Percentiles rank a stretch among this genome's conserved stretches.
Conservation (phyloP, 2,329 filamentous ascomycete species). For the Pseudocercospora musae region DNA sequence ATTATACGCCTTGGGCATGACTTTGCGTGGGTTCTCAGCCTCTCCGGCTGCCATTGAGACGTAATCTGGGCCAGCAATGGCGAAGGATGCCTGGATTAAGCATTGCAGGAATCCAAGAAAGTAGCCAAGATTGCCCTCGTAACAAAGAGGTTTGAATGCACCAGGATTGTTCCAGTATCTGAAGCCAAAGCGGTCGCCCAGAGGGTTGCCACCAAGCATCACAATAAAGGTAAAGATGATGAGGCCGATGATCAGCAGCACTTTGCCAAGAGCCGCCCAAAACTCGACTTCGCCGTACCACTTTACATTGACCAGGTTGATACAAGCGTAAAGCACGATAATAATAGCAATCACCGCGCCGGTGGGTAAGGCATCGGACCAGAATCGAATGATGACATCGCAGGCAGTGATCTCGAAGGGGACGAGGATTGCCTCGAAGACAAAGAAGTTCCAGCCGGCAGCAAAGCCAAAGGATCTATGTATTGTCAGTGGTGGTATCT, state of each 20-base stretch:
- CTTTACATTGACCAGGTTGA: slow-evolving; percentile 71
- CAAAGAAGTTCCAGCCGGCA: slow-evolving; percentile 29
- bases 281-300: slow-evolving; percentile 73
- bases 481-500: not conserved
- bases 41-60: slow-evolving; percentile 65
- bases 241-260: slow-evolving; percentile 67
- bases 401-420: slow-evolving; percentile 46
- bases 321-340: slow-evolving; percentile 53
- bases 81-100: slow-evolving; percentile 67
- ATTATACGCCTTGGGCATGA: slow-evolving; percentile 72
- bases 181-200: slow-evolving; percentile 68
- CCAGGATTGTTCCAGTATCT: slow-evolving; percentile 66
- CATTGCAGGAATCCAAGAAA: slow-evolving; percentile 75
- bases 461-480: not conserved
- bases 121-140: slow-evolving; percentile 63
- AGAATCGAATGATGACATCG: slow-evolving; percentile 61
- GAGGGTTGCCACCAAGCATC: slow-evolving; percentile 76
- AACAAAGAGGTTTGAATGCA: slow-evolving; percentile 52
- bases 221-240: slow-evolving; percentile 75
- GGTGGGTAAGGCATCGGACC: slow-evolving; percentile 47
- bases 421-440: slow-evolving; percentile 28
- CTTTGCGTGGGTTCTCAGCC: slow-evolving; percentile 64
- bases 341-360: slow-evolving; percentile 61
- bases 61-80: slow-evolving; percentile 65
- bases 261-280: slow-evolving; percentile 54